Conservation (phyloP, 768 basidiomycete genomes). For the Russula sp. region DNA sequence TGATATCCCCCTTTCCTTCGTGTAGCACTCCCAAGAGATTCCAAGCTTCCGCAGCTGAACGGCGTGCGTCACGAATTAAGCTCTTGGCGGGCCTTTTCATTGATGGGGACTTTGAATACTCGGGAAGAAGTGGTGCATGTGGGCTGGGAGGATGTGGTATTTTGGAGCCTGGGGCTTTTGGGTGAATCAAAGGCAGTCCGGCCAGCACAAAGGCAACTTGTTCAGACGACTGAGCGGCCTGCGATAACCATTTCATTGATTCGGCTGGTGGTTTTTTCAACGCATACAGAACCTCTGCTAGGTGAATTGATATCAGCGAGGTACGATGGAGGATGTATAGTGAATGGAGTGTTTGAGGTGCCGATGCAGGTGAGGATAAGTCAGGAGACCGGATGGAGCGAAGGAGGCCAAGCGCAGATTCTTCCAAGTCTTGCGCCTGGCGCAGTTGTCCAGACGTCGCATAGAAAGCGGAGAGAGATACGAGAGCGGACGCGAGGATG, state of each 20-base stretch:
- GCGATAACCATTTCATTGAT: slow-evolving; percentile 49
- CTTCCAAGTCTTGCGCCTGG: slow-evolving; percentile 51
- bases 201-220: slow-evolving; percentile 50
- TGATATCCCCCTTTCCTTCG: slow-evolving; percentile 34
- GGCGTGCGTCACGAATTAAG: slow-evolving; percentile 60
- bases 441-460: slow-evolving; percentile 49
- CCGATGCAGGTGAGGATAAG: slow-evolving; percentile 37
- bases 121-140: slow-evolving; percentile 35
- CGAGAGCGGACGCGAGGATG: slow-evolving; percentile 49
- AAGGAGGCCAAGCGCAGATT: slow-evolving; percentile 47
- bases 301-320: slow-evolving; percentile 64
- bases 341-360: slow-evolving; percentile 54
- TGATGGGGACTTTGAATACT: slow-evolving; percentile 40
- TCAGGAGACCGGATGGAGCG: slow-evolving; percentile 45
- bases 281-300: slow-evolving; percentile 63
- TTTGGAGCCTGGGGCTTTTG: slow-evolving; percentile 31
- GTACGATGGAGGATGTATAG: slow-evolving; percentile 66
- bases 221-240: slow-evolving; percentile 63
- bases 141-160: slow-evolving; percentile 34
- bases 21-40: slow-evolving; percentile 60
- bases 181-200: slow-evolving; percentile 32
- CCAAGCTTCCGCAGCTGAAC: slow-evolving; percentile 71
- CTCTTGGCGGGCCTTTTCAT: slow-evolving; percentile 49
- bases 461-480: slow-evolving; percentile 67
- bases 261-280: slow-evolving; percentile 33